phyloP scores from a whole-genome alignment of 2,329 filamentous ascomycete genomes.

The Phoma sp. region DNA sequence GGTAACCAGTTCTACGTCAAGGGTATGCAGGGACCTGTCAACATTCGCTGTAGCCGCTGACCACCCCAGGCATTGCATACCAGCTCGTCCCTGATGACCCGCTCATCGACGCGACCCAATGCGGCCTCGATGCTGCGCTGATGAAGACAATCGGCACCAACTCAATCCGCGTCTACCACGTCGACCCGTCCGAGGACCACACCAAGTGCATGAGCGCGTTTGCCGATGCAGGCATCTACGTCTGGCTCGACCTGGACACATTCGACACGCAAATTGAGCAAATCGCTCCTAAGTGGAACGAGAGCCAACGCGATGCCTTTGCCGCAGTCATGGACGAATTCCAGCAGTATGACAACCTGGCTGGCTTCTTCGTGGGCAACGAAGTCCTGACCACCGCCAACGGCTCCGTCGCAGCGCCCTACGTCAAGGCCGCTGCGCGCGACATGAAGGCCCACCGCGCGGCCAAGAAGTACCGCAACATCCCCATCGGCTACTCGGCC shows the following conservation, averaged over 20 bases:
- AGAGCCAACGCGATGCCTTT: constrained; percentile 72
- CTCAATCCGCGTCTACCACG: constrained; percentile 86
- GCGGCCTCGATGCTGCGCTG: constrained; percentile 73
- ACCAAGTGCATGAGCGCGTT: constrained; percentile 82
- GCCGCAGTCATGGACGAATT: constrained; percentile 78
- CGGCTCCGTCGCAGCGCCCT: constrained; percentile 73
- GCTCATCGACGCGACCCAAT: constrained; percentile 76
- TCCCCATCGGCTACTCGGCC: constrained; percentile 86
- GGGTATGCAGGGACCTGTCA: constrained; percentile 56
- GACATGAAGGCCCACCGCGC: constrained; percentile 85
- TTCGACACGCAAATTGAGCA: constrained; percentile 69
- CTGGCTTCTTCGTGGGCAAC: constrained; percentile 82
- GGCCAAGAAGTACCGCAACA: constrained; percentile 75
- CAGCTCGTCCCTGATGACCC: constrained; percentile 72
- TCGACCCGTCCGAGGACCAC: constrained; percentile 75
- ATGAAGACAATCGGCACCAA: constrained; percentile 85
- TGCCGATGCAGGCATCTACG: constrained; percentile 72
- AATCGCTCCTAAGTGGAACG: constrained; percentile 72
- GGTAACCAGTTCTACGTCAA: constrained; percentile 86
- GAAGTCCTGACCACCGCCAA: constrained; percentile 72
- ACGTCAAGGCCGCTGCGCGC: constrained; percentile 79
- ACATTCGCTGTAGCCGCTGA: not conserved
- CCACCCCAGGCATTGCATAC: constrained; percentile 72
- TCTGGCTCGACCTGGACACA: constrained; percentile 83
- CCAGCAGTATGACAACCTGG: constrained; percentile 76